A percentile compares a stretch with the other conserved stretches of the same genome.
These are phyloP conservation scores for Saprolegnia parasitica DNA, from an alignment of 352 stramenopile genomes.

Conservation along the genomic window DNA sequence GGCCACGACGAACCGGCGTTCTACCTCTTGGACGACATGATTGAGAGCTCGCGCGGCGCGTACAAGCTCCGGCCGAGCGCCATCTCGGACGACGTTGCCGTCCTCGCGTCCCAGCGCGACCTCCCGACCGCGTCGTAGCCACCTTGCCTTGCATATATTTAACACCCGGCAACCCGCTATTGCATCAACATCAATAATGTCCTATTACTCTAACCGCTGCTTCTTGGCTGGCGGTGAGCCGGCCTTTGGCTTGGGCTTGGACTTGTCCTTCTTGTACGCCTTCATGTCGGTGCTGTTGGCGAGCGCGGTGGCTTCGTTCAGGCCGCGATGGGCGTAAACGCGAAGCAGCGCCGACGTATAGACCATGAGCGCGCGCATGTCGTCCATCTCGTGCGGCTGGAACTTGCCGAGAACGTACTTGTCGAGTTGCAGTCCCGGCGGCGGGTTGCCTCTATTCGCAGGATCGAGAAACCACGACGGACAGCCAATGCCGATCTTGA, in stretches of 20 bases:
- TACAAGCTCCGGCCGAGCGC: background rate
- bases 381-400: slow-evolving; percentile 72
- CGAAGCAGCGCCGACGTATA: slow-evolving; percentile 76
- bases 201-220: background rate
- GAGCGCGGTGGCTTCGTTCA: slow-evolving; percentile 60
- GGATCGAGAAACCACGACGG: slow-evolving; percentile 65
- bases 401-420: slow-evolving; percentile 78
- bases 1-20: background rate
- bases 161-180: background rate
- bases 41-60: no score
- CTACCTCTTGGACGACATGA: slow-evolving; percentile 1
- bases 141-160: background rate
- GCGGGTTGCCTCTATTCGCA: slow-evolving; percentile 42
- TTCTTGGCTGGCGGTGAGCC: background rate
- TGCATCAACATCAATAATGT: background rate
- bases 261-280: slow-evolving; percentile 37
- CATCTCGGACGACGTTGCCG: background rate
- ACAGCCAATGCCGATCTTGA: slow-evolving; percentile 75
- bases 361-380: slow-evolving; percentile 49
- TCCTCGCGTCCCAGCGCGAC: background rate
- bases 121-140: background rate
- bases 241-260: background rate
- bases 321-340: slow-evolving; percentile 71
- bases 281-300: slow-evolving; percentile 77
- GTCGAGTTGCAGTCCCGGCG: slow-evolving; percentile 74